Base-by-base conservation (phyloP, 306 rosid species). In the Cicer pinnatifidum region DNA sequence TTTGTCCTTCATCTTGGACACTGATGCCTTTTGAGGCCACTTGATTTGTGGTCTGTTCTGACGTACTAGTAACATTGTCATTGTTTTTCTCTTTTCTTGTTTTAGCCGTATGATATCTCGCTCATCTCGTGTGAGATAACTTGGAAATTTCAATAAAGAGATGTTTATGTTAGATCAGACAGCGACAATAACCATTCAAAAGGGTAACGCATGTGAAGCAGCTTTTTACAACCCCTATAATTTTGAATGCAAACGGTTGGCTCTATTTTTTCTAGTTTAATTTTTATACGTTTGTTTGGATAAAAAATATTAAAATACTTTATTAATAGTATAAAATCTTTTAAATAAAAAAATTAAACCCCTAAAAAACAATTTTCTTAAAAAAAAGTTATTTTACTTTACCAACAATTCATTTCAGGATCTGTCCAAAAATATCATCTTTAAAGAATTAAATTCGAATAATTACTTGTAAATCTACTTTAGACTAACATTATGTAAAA, bases 171-270 rank as follows among this genome's bases (percentile, higher is more conserved):
- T 16, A 6, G 33, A 52, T 52, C 38, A 56, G 62, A 19, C 38
- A 56, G 39, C 39, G 39, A 56, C 62, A 3, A 28, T 3, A 56
- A 56, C 35, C 62, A 56, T 56, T 56, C 38, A 56, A 56, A 56
- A 56, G 62, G 38, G 62, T 20, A 56, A 56, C 37, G 13, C 62
- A 10, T 56, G 61, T 56, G 59, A 16, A 52, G 59, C 28, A 16
- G 6, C 11, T 52, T 1, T 5, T 20, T 20, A 20, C 38, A 3
- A 56, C 8, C 61, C 61, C 35, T 56, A 20, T 19, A 56, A 9
- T 4, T 54, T 56, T 56, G 61, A 56, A 56, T 17, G 6, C 37
- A 9, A 17, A 53, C 4, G 1, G 12, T 53, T 52, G 59, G 35
- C 6, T 56, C 35, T 28, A 28, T 3, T 28, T 28, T 23, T 23